Evolutionary conservation across 2,329 filamentous ascomycete species (phyloP).

Genomic region (Chaetomium sp.): DNA sequence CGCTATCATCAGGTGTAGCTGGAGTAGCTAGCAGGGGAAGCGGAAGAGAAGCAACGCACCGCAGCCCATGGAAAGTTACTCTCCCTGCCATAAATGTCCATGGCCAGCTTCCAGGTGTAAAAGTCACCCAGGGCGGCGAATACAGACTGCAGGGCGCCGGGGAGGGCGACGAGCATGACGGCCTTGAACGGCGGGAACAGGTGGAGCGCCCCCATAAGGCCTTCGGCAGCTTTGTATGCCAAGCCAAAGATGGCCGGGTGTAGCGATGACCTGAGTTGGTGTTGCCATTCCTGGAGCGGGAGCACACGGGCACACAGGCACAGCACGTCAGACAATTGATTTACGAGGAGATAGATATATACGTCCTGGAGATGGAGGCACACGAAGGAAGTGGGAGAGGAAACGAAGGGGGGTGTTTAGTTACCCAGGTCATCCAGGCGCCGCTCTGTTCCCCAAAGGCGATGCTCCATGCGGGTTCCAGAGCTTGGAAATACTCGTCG

Average conservation of each 20-base stretch:
- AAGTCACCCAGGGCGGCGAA: conserved; percentile 76
- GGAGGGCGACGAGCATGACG: conserved; percentile 62
- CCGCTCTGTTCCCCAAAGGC: conserved; percentile 71
- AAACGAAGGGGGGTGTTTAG: conserved; percentile 9
- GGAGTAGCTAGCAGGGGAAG: no score
- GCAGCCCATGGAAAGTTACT: conserved; percentile 61
- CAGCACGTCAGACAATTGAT: neutral
- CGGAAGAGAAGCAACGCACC: conserved; percentile 41
- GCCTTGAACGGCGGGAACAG: conserved; percentile 52
- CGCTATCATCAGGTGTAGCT: no score
- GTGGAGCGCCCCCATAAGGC: conserved; percentile 47
- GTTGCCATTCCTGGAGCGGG: conserved; percentile 74
- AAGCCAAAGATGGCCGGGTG: conserved; percentile 82
- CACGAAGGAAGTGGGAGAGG: neutral
- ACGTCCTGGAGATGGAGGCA: no score
- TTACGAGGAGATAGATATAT: neutral
- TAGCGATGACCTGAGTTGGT: conserved; percentile 80
- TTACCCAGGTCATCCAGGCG: conserved; percentile 93
- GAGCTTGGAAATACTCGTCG: conserved; percentile 92
- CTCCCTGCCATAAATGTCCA: conserved; percentile 61
- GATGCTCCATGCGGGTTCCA: conserved; percentile 89
- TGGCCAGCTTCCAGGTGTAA: conserved; percentile 79
- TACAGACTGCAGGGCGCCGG: conserved; percentile 68
- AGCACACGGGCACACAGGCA: neutral
- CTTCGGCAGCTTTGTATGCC: conserved; percentile 60